Percentiles rank a stretch among this genome's conserved stretches.
Conservation (phyloP, 805 yeast genomes). For the Debaryomyces castellii region DNA sequence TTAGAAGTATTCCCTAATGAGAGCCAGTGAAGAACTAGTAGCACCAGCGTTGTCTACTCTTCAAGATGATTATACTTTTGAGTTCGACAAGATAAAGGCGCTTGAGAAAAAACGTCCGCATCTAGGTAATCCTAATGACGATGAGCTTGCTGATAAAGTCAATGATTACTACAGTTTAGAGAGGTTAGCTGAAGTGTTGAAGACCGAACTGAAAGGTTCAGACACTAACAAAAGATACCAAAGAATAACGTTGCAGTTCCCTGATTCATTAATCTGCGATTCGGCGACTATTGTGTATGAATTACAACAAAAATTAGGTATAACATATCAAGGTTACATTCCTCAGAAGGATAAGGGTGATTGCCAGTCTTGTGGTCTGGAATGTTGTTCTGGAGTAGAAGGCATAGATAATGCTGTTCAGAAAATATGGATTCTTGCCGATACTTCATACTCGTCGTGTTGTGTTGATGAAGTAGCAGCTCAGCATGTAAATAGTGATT, state of each 20-base stretch:
- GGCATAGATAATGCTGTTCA: not conserved
- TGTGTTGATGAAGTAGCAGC: conserved; percentile 98
- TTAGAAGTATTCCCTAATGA: conserved; percentile 1
- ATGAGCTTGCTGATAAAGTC: conserved; percentile 33
- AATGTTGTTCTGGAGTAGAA: conserved; percentile 3
- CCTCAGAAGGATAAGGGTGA: conserved; percentile 1
- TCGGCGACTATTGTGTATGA: conserved; percentile 67
- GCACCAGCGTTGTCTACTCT: conserved; percentile 78
- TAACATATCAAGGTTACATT: conserved; percentile 1
- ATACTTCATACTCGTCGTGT: conserved; percentile 92
- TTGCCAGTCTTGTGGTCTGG: not conserved
- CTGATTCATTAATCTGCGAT: conserved; percentile 77
- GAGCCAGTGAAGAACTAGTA: conserved; percentile 15
- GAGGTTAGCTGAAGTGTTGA: conserved; percentile 43
- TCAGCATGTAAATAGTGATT: conserved; percentile 82
- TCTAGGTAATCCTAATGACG: conserved; percentile 18
- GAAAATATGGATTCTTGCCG: conserved; percentile 78
- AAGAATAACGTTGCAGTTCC: conserved; percentile 83
- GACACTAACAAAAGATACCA: conserved; percentile 27
- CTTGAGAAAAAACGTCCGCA: conserved; percentile 21
- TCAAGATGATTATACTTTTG: conserved; percentile 60
- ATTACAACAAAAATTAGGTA: conserved; percentile 41
- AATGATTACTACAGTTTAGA: conserved; percentile 55
- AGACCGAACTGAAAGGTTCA: conserved; percentile 23
- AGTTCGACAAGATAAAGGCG: conserved; percentile 43